Base-by-base conservation (phyloP, 1,139 yeast species). In the Suhomyces panamericanus region DNA sequence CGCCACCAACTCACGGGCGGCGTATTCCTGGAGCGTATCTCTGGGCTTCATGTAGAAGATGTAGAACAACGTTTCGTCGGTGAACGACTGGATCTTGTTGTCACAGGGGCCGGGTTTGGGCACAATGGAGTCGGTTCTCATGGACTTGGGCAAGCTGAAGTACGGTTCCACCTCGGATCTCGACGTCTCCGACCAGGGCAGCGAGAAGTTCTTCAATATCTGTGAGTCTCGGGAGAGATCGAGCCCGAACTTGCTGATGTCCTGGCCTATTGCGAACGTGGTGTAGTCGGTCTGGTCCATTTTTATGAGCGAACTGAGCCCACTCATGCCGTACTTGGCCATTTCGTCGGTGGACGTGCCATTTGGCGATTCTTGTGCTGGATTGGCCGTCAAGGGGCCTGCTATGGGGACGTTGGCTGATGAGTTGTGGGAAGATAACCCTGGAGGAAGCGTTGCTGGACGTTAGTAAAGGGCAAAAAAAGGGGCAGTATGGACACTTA, bases 171-270 rank as follows among this genome's bases (percentile, higher is more conserved):
- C 96, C 54, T 87, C 91, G 46, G 90, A 83, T 56, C 95, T 75
- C 11, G 95, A 81, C 1, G 96, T 87, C 60, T 91, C 98, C 32
- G 87, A 75, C 98, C 98, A 93, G 11, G 98, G 98, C 11, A 96
- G 85, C 24, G 95, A 83, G 59, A 91, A 81, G n/a, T 83, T 81
- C 55, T 78, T 78, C 40, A 91, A 75, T 29, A 90, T 71, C 49
- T 80, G 73, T 14, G 74, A 70, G 35, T 70, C 67, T 13, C 57
- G 61, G 9, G 70, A 65, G 54, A 86, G 73, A 57, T 87, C 87
- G 40, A 89, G 69, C 14, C 95, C 95, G 35, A 87, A 69, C 53
- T 85, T 80, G 47, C 83, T 80, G 46, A 90, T 69, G 59, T 93
- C 98, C 41, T 86, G 85, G 17, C 98, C 98, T 48, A 88, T 74